Percentiles rank a stretch among this genome's conserved stretches.
These are phyloP conservation scores for Cadophora sp. DNA, from an alignment of 2,329 filamentous ascomycete genomes.

Conservation along the genomic window DNA sequence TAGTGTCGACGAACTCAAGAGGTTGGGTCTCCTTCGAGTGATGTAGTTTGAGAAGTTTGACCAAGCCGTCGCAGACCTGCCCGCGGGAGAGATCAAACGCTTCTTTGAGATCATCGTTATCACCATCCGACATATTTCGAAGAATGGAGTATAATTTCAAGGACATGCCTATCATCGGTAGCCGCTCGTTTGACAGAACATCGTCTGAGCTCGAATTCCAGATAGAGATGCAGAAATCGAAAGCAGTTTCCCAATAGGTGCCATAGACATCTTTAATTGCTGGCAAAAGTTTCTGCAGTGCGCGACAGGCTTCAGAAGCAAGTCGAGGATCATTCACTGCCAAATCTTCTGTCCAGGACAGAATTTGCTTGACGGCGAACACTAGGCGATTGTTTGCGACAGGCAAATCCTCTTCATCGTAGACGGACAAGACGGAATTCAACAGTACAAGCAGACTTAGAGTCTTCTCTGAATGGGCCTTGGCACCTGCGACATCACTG, in stretches of 20 bases:
- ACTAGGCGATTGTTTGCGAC: constrained; percentile 61
- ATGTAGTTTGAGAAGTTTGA: constrained; percentile 66
- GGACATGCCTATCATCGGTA: constrained; percentile 74
- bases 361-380: constrained; percentile 81
- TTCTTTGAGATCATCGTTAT: constrained; percentile 87
- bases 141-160: constrained; percentile 73
- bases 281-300: constrained; percentile 69
- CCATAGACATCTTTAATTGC: constrained; percentile 85
- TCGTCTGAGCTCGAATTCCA: constrained; percentile 57
- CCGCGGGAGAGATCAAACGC: constrained; percentile 57
- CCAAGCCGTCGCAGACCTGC: constrained; percentile 61
- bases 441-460: constrained; percentile 59
- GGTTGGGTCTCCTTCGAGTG: constrained; percentile 63
- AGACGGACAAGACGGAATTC: constrained; percentile 59
- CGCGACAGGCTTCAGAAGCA: constrained; percentile 60
- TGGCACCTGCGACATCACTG: constrained; percentile 63
- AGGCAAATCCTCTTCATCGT: constrained; percentile 58
- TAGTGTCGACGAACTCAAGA: constrained; percentile 74
- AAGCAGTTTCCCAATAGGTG: constrained; percentile 77
- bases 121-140: constrained; percentile 70
- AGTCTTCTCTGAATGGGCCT: constrained; percentile 51
- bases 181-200: constrained; percentile 52
- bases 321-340: constrained; percentile 53
- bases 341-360: constrained; percentile 69
- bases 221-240: constrained; percentile 63